These are phyloP conservation scores for Sclerotinia spermophila DNA, from an alignment of 2,329 filamentous ascomycete genomes.

Conservation along the genomic window DNA sequence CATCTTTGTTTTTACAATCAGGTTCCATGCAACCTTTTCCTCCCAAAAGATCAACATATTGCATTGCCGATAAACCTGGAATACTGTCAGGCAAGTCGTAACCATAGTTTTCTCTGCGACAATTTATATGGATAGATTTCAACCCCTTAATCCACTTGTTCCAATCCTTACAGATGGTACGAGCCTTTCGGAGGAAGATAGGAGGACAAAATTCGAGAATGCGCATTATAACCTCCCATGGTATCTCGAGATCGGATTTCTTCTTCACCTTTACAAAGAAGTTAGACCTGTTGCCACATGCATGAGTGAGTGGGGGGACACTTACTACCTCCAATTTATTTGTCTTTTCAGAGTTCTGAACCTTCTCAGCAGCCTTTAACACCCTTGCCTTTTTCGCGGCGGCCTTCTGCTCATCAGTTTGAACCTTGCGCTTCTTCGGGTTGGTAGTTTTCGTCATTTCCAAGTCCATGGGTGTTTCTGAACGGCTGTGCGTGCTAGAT, in stretches of 20 bases:
- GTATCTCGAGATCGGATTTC: constrained; percentile 23
- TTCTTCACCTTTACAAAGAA: constrained; percentile 15
- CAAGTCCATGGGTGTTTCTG: constrained; percentile 7
- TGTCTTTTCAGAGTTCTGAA: constrained; percentile 21
- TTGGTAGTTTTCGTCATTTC: constrained; percentile 12
- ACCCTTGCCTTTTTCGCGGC: constrained; percentile 19
- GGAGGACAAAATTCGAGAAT: constrained; percentile 36
- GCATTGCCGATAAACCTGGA: constrained; percentile 27
- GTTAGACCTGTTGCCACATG: constrained; percentile 17
- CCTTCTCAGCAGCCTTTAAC: constrained; percentile 14
- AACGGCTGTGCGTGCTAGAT: constrained; percentile 12
- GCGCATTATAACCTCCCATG: constrained; percentile 31
- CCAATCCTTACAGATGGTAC: constrained; percentile 28
- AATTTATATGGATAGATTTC: constrained; percentile 33
- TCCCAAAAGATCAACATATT: constrained; percentile 34
- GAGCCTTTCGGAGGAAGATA: constrained; percentile 33
- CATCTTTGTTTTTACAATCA: constrained; percentile 29
- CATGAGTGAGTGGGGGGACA: neutral
- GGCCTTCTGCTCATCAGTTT: constrained; percentile 1
- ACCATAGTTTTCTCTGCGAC: constrained; percentile 34
- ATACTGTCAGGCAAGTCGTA: constrained; percentile 30
- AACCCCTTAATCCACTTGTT: constrained; percentile 27
- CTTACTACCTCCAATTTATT: constrained; percentile 26
- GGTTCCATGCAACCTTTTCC: constrained; percentile 34
- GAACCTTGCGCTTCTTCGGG: constrained; percentile 23